Evolutionary conservation across 2,329 filamentous ascomycete species (phyloP), one percentile per base, ranked within the genome.

Genomic region (Aureobasidium namibiae): DNA sequence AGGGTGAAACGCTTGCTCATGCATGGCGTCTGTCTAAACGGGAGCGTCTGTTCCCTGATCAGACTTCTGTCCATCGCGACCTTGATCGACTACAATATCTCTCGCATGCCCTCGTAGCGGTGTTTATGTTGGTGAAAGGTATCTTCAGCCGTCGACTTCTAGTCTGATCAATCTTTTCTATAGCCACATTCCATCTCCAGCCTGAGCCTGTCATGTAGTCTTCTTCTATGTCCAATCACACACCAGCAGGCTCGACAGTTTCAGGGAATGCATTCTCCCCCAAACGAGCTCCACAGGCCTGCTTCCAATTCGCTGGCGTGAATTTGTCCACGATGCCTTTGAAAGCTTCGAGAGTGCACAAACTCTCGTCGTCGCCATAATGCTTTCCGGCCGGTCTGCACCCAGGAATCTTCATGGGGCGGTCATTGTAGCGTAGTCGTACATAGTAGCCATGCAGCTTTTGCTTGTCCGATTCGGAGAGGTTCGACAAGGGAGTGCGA

Each of bases 291-390:
- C 73, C 70, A 67, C 87, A 90, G 56, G 82, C 83, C 18, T 73
- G 69, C 67, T 82, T 83, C 92, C 92, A 97, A 70, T 91, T 82
- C 61, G 77, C 76, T 0, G 94, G 94, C 1, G 90, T 94, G 69
- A 89, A 95, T 67, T 90, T 90, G 74, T 97, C 92, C 2, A 94
- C 90, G 59, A 96, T 89, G 54, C 83, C 78, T 74, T 97, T 97
- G 79, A 99, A 99, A 0, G 92, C 90, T 60, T 88, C 86, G 67
- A 99, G 74, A 0, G 92, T 97, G 74, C 94, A 99, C 68, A 97
- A 92, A 26, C 84, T 89, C 65, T 91, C 86, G 66, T 97, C 89
- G 0, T 90, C 90, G 1, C 89, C 83, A 2, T 96, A 79, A 73
- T 99, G 94, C 62, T 92, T 95, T 7, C 90, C 90, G 0, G 79